phyloP scores from a whole-genome alignment of 192 early-diverging fungal species.

The Coemansia sp. region DNA sequence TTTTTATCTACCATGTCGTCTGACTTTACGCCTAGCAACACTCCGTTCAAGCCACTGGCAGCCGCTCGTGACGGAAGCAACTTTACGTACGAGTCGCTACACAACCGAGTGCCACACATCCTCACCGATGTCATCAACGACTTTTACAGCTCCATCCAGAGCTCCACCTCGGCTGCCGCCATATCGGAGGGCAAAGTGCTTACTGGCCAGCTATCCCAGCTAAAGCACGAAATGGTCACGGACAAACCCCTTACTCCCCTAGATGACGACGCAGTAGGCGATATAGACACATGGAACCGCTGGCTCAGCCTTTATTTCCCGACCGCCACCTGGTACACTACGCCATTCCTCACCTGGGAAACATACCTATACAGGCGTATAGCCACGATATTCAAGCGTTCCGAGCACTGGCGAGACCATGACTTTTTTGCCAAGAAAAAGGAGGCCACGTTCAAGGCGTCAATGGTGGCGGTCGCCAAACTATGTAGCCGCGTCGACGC shows the following conservation, averaged over 20 bases:
- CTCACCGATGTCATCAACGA: conserved; percentile 78
- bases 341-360: conserved; percentile 84
- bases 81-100: conserved; percentile 80
- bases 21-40: conserved; percentile 50
- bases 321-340: conserved; percentile 69
- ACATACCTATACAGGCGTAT: conserved; percentile 83
- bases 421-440: conserved; percentile 80
- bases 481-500: conserved; percentile 63
- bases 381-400: conserved; percentile 60
- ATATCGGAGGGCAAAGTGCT: conserved; percentile 68
- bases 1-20: background rate
- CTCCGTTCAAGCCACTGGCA: conserved; percentile 66
- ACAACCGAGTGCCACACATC: conserved; percentile 81
- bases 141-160: conserved; percentile 61
- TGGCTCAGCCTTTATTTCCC: conserved; percentile 60
- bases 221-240: conserved; percentile 77
- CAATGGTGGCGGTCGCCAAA: conserved; percentile 64
- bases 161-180: conserved; percentile 22
- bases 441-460: conserved; percentile 67
- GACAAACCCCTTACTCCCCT: conserved; percentile 57
- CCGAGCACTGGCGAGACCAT: conserved; percentile 63
- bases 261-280: conserved; percentile 58
- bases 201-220: conserved; percentile 62
- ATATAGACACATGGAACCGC: conserved; percentile 69
- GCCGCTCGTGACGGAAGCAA: conserved; percentile 62